These are phyloP conservation scores for Tetragonia tetragonoides DNA, from an alignment of 148 eudicot species.

Conservation along the genomic window DNA sequence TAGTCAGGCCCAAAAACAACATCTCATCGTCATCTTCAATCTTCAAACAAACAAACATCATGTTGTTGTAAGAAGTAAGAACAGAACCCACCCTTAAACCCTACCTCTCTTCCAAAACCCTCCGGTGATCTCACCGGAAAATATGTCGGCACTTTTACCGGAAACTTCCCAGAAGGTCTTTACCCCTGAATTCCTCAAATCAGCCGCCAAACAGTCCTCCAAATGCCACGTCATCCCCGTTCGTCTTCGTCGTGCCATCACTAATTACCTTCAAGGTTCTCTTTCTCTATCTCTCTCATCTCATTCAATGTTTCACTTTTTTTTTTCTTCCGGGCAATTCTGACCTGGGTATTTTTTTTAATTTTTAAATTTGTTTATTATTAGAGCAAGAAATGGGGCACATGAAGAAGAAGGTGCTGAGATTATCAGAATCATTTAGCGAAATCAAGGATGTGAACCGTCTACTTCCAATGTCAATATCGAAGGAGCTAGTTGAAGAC, in stretches of 20 bases:
- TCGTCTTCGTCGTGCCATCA: constrained; percentile 75
- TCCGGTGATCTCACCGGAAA: not conserved
- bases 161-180: constrained; percentile 40
- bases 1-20: constrained; percentile 4
- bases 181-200: constrained; percentile 56
- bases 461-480: constrained; percentile 49
- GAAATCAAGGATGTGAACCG: constrained; percentile 64
- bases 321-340: not conserved
- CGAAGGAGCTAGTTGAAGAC: constrained; percentile 74
- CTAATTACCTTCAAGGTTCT: constrained; percentile 52
- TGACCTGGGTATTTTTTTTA: not conserved
- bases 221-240: constrained; percentile 61
- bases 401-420: constrained; percentile 78
- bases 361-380: not conserved
- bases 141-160: constrained; percentile 53
- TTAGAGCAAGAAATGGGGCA: constrained; percentile 66
- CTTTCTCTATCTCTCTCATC: not conserved
- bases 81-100: not conserved
- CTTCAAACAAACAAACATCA: not conserved
- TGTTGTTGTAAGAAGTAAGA: not conserved
- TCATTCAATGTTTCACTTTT: not conserved
- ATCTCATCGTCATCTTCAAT: not conserved
- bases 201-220: constrained; percentile 69
- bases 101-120: constrained; percentile 18
- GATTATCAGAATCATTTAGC: constrained; percentile 57